Conservation (phyloP, 495 filamentous ascomycete genomes). For the Halenospora varia region DNA sequence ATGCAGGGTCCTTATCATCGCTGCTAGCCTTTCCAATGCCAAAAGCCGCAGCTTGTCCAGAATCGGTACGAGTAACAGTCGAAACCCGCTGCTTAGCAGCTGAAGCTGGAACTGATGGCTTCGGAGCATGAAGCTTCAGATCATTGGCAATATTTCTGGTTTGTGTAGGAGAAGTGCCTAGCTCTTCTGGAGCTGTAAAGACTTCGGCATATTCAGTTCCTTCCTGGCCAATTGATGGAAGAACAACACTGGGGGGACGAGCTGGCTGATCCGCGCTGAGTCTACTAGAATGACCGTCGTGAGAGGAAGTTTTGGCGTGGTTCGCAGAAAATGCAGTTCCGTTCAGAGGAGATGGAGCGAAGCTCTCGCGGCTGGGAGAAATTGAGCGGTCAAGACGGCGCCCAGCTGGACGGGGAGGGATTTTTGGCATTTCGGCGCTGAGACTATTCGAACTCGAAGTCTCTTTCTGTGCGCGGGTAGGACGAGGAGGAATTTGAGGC, state of each 20-base stretch:
- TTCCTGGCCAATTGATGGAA: slow-evolving; percentile 85
- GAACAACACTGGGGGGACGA: slow-evolving; percentile 67
- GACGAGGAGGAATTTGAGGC: slow-evolving; percentile 59
- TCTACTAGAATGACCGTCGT: slow-evolving; percentile 41
- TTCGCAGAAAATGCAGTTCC: slow-evolving; percentile 38
- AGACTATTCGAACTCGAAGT: slow-evolving; percentile 15
- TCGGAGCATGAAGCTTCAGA: slow-evolving; percentile 86
- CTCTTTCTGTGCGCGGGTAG: slow-evolving; percentile 44
- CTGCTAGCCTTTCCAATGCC: slow-evolving; percentile 67
- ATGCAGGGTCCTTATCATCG: slow-evolving; percentile 58
- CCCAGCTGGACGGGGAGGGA: slow-evolving; percentile 68
- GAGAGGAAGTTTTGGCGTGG: slow-evolving; percentile 30
- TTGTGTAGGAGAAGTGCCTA: slow-evolving; percentile 52
- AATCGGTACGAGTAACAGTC: slow-evolving; percentile 84
- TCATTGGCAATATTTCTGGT: slow-evolving; percentile 76
- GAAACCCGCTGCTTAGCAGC: slow-evolving; percentile 78
- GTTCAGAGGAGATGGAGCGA: slow-evolving; percentile 82
- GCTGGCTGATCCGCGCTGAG: slow-evolving; percentile 41
- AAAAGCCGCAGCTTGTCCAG: slow-evolving; percentile 72
- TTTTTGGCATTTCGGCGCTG: slow-evolving; percentile 38
- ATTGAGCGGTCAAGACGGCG: slow-evolving; percentile 68
- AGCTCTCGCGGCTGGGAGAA: slow-evolving; percentile 73
- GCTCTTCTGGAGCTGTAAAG: slow-evolving; percentile 35
- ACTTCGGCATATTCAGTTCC: slow-evolving; percentile 80
- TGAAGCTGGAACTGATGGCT: slow-evolving; percentile 71